A percentile compares a stretch with the other conserved stretches of the same genome.
Conservation (phyloP, 2,329 filamentous ascomycete species). For the Exophiala xenobiotica region DNA sequence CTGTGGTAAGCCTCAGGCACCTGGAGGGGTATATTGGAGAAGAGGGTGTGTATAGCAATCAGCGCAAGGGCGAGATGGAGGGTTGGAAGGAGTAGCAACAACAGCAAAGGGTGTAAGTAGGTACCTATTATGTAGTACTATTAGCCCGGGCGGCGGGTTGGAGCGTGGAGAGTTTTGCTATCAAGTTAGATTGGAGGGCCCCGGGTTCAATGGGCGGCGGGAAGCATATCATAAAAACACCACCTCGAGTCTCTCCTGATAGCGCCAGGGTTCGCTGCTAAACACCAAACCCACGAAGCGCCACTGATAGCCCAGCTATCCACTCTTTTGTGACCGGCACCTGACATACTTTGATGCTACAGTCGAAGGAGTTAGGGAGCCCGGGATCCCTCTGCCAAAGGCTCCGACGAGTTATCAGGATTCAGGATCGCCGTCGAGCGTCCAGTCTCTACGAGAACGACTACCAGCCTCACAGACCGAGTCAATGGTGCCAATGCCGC, state of each 20-base stretch:
- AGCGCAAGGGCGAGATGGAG: constrained; percentile 3
- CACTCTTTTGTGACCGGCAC: neutral
- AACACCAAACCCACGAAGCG: neutral
- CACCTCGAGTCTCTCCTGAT: neutral
- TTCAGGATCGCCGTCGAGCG: too few species aligned
- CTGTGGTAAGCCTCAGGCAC: constrained; percentile 20
- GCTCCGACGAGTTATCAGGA: too few species aligned
- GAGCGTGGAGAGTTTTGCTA: constrained; percentile 26
- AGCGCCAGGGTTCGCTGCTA: neutral
- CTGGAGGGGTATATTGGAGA: constrained; percentile 8
- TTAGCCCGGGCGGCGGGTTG: constrained; percentile 5
- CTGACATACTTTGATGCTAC: neutral
- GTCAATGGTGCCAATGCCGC: too few species aligned
- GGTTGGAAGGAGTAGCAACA: constrained; percentile 3
- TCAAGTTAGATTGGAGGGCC: constrained; percentile 22
- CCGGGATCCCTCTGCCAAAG: too few species aligned
- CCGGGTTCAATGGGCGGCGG: constrained; percentile 1
- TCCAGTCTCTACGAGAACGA: too few species aligned
- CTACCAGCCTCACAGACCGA: too few species aligned
- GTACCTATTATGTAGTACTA: neutral
- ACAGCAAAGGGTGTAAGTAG: neutral
- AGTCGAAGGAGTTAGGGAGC: too few species aligned
- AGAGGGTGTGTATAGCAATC: constrained; percentile 14
- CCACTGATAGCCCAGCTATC: neutral
- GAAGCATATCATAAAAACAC: neutral